A percentile compares a stretch with the other conserved stretches of the same genome.
These are phyloP conservation scores for Santalum album DNA, from an alignment of 164 flowering plant species.

Conservation along the genomic window DNA sequence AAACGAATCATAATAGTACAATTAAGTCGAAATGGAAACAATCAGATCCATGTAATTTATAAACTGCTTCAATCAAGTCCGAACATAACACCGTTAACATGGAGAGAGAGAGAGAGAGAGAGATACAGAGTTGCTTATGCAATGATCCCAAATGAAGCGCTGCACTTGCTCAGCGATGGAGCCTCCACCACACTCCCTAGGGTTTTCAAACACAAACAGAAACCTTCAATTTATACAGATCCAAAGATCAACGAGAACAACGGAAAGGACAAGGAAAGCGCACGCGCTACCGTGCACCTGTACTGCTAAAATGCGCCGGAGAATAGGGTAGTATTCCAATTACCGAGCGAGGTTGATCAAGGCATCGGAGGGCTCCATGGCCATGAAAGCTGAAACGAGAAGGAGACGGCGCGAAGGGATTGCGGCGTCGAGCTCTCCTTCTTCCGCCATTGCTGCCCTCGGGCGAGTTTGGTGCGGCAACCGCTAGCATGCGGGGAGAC, in stretches of 20 bases:
- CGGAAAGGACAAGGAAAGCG: not conserved
- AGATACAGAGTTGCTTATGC: slow-evolving; percentile 46
- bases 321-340: not conserved
- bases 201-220: not conserved
- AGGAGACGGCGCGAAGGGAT: too few species aligned
- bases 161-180: slow-evolving; percentile 54
- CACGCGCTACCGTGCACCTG: not conserved
- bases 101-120: not conserved
- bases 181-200: slow-evolving; percentile 61
- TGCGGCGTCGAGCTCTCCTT: too few species aligned
- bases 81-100: not conserved
- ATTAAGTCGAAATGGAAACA: too few species aligned
- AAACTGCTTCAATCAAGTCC: too few species aligned
- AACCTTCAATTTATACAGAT: not conserved
- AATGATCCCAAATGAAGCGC: slow-evolving; percentile 54
- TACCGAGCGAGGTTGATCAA: slow-evolving; percentile 58
- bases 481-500: too few species aligned
- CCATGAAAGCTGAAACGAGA: slow-evolving; percentile 12
- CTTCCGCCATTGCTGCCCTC: too few species aligned
- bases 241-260: not conserved
- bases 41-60: too few species aligned
- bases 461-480: too few species aligned
- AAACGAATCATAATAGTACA: too few species aligned
- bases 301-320: not conserved
- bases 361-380: slow-evolving; percentile 70